Base-by-base conservation (phyloP, 2,329 filamentous ascomycete genomes). In the Aspergillus fumigatus region DNA sequence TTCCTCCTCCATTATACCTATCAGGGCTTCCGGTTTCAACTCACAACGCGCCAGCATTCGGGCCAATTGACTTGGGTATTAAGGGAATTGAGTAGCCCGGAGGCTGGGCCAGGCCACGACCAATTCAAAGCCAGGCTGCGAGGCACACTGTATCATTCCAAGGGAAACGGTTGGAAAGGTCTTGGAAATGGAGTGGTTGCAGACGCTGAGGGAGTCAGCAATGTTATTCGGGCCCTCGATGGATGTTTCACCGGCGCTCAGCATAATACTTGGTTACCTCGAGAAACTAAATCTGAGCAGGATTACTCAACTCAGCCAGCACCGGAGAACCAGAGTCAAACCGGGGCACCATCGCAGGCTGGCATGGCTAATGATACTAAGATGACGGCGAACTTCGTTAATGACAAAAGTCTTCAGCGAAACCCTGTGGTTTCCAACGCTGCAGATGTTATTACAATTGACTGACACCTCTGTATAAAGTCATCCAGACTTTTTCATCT, bases 161-260 rank as follows among this genome's bases (percentile, higher is more conserved):
- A 66, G 41, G 73, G 73, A 38, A 62, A 73, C 51, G 73, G 74
- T 4, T 77, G 75, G 75, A 69, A 66, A 48, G 75, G 75, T 11
- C 62, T 76, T 14, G 73, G 70, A 10, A 71, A 69, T 56, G 75
- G 74, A 17, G 72, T 67, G 32, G 65, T 75, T 32, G 69, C 72
- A 11, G 64, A 68, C 25, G 61, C 66, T 35, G 66, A 68, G 29
- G 69, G 68, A 52, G 62, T 75, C 19, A 67, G 65, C 26, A 67
- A 68, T 50, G 64, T 77, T 19, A 53, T 77, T 47, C 57, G 55
- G 25, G 64, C 67, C 53, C 62, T 75, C 27, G 67, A 74, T 52
- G 62, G 60, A 50, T 72, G 65, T 54, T 62, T 74, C 21, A 48
- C 53, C 19, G 55, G 53, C 52, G 52, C 58, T 45, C 49, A 43